Base-by-base conservation (phyloP, 805 yeast species). In the Candida lessepsii region DNA sequence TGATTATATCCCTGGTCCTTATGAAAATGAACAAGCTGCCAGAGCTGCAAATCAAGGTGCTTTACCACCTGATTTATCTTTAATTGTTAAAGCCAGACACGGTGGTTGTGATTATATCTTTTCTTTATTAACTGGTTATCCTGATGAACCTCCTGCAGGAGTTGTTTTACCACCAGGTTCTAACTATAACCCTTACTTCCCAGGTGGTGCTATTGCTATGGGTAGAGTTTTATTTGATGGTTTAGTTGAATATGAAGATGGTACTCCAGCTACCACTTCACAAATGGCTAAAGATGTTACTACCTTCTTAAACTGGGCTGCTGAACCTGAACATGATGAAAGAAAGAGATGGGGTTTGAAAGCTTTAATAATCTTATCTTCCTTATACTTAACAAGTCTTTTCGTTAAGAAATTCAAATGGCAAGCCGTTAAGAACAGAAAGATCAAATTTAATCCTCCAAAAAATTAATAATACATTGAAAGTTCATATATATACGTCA, bases 21-120 rank as follows among this genome's bases (percentile, higher is more conserved):
- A 93, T 67, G 87, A 88, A 52, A 93, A 93, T 66, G 99, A 93
- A 71, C 95, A 93, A 75, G 98, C 98, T 50, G 99, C 99, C 36
- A 87, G 99, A 76, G 96, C 98, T 53, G 97, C 96, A 49, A 93
- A 93, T 79, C 96, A 88, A 75, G 99, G 99, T 71, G 97, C 99
- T 49, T 78, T 86, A 53, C 99, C 99, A 50, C 99, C 99, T 46
- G 99, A 93, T 75, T 81, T 93, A 63, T 89, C 97, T 28, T 78
- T 93, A 67, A 88, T 93, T 60, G 95, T 91, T 68, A 91, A 91
- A 80, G 98, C 99, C 53, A 86, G 99, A 79, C 98, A 93, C 73
- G 97, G 98, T 65, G 97, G 88, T 54, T 78, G 86, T 63, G 98
- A 93, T 68, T 93, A 93, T 72, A 85, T 93, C 65, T 93, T 93